Evolutionary conservation across 129 eudicot species (phyloP), one percentile per base, ranked within the genome.

Genomic region (Escallonia rubra): DNA sequence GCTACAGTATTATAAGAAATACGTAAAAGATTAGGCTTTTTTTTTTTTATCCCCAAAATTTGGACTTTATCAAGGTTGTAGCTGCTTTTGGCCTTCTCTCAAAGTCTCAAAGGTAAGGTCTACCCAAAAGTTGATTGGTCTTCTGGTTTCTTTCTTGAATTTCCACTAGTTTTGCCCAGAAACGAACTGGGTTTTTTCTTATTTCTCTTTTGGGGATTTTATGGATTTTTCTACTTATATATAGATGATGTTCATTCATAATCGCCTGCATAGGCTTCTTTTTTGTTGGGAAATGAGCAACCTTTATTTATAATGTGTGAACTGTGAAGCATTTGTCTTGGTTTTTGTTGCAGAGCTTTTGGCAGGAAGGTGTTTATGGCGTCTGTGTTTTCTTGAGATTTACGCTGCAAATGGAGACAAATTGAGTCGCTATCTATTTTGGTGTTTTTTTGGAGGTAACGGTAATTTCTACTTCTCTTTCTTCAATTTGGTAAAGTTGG

Each of bases 301-400:
- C 34, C 34, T 23, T 1, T 34, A 10, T 63, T 43, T 44, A 52
- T 52, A 7, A 54, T 4, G 41, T 45, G 14, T 63, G 13, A 6
- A 52, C 16, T 76, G 54, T 63, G 66, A 42, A 57, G 34, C 34
- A 53, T 69, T 57, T 15, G 48, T 61, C 42, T 42, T 10, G 57
- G 15, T 64, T 57, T 42, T 34, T 15, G 47, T 76, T 68, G 57
- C 46, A 53, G 63, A 53, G 48, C 54, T 72, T 59, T 67, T 72
- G 61, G 68, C 62, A 49, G 68, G 65, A 68, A 54, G 40, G 45
- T 14, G 51, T 41, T 73, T 61, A 58, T 38, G 43, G 61, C 34
- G 63, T 57, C 34, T 69, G 44, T 63, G 69, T 61, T 74, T 51
- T 59, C 76, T 72, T 57, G 67, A 78, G 83, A 78, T 70, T 64